phyloP scores from a whole-genome alignment of 164 flowering plant species.

The Magnolia changhungtana region DNA sequence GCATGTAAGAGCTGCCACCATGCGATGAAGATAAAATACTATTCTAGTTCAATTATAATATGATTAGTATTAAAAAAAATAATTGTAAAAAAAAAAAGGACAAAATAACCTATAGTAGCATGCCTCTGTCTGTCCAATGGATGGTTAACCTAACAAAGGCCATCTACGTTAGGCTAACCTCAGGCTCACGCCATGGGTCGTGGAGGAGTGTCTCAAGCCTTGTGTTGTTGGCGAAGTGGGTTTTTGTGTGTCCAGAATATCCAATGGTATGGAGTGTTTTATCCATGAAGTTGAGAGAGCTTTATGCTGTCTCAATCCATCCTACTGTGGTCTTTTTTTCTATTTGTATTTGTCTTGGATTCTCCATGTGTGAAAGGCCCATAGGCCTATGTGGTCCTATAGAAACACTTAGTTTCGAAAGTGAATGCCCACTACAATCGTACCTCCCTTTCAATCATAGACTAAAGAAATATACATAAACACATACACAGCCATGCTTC shows the following conservation, averaged over 20 bases:
- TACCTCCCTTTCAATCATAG: constrained; percentile 1
- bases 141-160: not conserved
- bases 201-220: not conserved
- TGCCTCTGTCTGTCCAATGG: not conserved
- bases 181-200: constrained; percentile 10
- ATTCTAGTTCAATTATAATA: too few relatives aligned
- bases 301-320: not conserved
- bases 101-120: not conserved
- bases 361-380: constrained; percentile 2
- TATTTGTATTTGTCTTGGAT: constrained; percentile 6
- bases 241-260: too few relatives aligned
- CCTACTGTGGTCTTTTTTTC: not conserved
- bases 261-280: not conserved
- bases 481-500: not conserved
- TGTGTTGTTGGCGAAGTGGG: not conserved
- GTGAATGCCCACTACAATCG: constrained; percentile 11
- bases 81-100: not conserved
- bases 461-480: not conserved
- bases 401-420: constrained; percentile 7
- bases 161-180: constrained; percentile 5
- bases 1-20: too few relatives aligned
- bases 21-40: too few relatives aligned
- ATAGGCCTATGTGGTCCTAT: constrained; percentile 9
- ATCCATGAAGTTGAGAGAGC: not conserved
- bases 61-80: not conserved